These are phyloP conservation scores for Alternaria brassicae DNA, from an alignment of 2,329 filamentous ascomycete species.

Conservation along the genomic window DNA sequence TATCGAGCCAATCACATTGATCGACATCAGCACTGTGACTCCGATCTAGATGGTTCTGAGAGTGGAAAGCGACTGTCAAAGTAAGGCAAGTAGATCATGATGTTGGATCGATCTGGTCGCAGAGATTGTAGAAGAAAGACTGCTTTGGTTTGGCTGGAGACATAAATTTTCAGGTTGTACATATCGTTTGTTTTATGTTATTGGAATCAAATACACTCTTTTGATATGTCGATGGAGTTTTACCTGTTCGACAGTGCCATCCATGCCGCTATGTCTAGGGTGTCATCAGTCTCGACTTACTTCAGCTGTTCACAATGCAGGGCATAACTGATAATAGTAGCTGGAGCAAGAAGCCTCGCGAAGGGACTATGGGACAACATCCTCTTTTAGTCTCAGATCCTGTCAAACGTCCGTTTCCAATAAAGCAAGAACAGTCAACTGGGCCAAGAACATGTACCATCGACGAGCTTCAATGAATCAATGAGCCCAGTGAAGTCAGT, in stretches of 20 bases:
- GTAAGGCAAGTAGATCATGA: too few relatives aligned
- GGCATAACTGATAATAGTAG: background rate
- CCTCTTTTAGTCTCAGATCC: background rate
- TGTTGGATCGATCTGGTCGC: background rate
- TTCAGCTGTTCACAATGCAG: background rate
- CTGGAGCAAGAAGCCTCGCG: background rate
- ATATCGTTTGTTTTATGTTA: background rate
- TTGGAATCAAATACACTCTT: background rate
- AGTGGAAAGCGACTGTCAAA: background rate
- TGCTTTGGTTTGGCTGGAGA: background rate
- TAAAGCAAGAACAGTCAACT: background rate
- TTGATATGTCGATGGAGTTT: background rate
- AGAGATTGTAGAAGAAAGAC: background rate
- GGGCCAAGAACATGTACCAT: background rate
- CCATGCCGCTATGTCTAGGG: background rate
- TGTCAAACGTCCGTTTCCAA: background rate
- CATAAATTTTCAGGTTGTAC: background rate
- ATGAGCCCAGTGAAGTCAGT: background rate
- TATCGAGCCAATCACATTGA: conserved; percentile 11
- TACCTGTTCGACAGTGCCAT: background rate
- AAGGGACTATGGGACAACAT: background rate
- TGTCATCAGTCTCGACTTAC: background rate
- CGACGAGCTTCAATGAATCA: background rate
- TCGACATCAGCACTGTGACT: background rate
- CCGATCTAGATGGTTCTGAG: background rate